Evolutionary conservation across 1,284 basidiomycete genomes (phyloP).

Genomic region (Ustilago bromivora): DNA sequence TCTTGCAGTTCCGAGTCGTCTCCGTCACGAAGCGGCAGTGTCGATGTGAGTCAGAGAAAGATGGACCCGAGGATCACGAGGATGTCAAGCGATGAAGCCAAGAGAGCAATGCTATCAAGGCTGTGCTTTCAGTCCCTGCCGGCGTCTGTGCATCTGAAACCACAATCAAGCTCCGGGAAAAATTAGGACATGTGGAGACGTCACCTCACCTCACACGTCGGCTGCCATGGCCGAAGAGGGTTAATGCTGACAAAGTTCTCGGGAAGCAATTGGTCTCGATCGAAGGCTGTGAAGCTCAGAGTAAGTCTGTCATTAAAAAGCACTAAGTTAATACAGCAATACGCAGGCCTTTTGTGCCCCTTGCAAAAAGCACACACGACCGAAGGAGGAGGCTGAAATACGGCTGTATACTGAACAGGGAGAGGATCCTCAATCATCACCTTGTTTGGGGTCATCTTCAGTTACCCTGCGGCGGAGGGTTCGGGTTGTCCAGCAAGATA

Average conservation of each 20-base stretch:
- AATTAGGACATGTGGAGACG: conserved; percentile 1
- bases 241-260: not conserved
- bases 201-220: conserved; percentile 2
- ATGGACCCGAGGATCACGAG: not conserved
- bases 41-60: not conserved
- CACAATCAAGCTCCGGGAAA: not conserved
- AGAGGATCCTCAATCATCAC: not conserved
- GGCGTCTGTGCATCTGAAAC: conserved; percentile 2
- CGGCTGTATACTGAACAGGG: not conserved
- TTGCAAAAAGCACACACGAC: not conserved
- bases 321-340: not conserved
- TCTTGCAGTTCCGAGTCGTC: not conserved
- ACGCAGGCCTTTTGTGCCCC: not conserved
- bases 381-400: not conserved
- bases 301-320: not conserved
- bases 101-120: conserved; percentile 4
- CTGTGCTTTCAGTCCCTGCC: not conserved
- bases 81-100: conserved; percentile 2
- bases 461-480: conserved; percentile 31
- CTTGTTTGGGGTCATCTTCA: not conserved
- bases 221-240: not conserved
- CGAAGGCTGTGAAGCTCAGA: no score
- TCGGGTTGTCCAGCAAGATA: conserved; percentile 57
- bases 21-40: not conserved
- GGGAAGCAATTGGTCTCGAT: not conserved